phyloP scores from a whole-genome alignment of 768 basidiomycete genomes.

The Suillus subaureus region DNA sequence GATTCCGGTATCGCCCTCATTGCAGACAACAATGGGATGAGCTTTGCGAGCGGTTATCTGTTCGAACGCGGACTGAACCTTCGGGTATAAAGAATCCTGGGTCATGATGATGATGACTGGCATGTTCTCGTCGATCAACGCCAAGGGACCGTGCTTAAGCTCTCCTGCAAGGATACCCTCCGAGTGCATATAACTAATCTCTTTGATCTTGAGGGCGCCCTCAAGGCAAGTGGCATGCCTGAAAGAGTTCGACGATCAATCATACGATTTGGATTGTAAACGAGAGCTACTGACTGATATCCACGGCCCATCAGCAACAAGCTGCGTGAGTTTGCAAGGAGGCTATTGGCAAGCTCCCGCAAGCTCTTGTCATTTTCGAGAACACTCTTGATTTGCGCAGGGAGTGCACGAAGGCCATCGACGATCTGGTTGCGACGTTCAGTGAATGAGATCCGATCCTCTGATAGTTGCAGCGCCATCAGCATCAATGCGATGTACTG shows the following conservation, averaged over 20 bases:
- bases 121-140: constrained; percentile 98
- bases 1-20: constrained; percentile 86
- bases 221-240: constrained; percentile 96
- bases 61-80: constrained; percentile 93
- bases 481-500: constrained; percentile 98
- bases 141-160: constrained; percentile 97
- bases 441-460: constrained; percentile 93
- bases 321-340: constrained; percentile 77
- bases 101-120: constrained; percentile 99
- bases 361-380: constrained; percentile 76
- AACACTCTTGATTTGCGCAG: constrained; percentile 84
- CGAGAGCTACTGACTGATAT: constrained; percentile 72
- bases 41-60: constrained; percentile 99
- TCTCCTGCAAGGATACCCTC: constrained; percentile 95
- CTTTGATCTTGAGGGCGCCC: constrained; percentile 99
- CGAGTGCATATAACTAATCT: constrained; percentile 79
- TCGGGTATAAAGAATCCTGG: constrained; percentile 95
- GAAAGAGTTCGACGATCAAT: constrained; percentile 6
- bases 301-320: constrained; percentile 97
- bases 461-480: constrained; percentile 98
- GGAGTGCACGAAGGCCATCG: constrained; percentile 87
- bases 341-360: constrained; percentile 82
- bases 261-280: too few species aligned
- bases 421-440: constrained; percentile 93
- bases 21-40: constrained; percentile 92